Base-by-base conservation (phyloP, 257 asterid species). In the Euphrasia confusa region DNA sequence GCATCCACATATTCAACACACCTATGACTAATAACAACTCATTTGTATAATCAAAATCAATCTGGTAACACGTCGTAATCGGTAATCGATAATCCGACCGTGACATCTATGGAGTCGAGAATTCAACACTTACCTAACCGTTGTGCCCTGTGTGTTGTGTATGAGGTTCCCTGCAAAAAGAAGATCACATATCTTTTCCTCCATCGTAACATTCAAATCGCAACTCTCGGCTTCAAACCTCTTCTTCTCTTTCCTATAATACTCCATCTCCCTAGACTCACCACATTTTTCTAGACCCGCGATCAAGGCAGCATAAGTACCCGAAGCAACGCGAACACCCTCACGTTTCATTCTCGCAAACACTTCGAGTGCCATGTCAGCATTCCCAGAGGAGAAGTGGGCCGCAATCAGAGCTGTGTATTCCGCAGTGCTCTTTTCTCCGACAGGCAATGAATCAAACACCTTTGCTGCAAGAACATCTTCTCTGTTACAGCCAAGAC, bases 381-480 rank as follows among this genome's bases (percentile, higher is more conserved):
- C 67, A 63, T 83, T 65, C 17, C 94, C 91, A 15, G 76, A 81
- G 39, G 78, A 73, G 69, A 93, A 83, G 71, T 72, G 83, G 60
- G 95, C 82, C 55, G 78, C 71, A 0, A 89, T 79, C 32, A 89
- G 14, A 47, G 96, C 91, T 48, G 96, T 93, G 64, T 76, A 83
- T n/a, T 84, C 86, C 71, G 96, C 81, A 53, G 63, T 67, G 40
- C 78, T 80, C 83, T 75, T 89, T 77, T 89, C 87, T 61, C 79
- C 74, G n/a, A 56, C 77, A 26, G 88, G 84, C 70, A 93, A 70
- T 61, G 82, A 11, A 65, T 74, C 65, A 54, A 93, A 93, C 66
- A 86, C 71, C 67, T 78, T 77, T 26, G 77, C 78, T 37, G 95
- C 95, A 54, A 79, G 74, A 66, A 54, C 73, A 30, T 64, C 79